A percentile compares a stretch with the other conserved stretches of the same genome.
Evolutionary conservation across 1,284 basidiomycete genomes (phyloP).

Genomic region (Xerocomus amazonicus): DNA sequence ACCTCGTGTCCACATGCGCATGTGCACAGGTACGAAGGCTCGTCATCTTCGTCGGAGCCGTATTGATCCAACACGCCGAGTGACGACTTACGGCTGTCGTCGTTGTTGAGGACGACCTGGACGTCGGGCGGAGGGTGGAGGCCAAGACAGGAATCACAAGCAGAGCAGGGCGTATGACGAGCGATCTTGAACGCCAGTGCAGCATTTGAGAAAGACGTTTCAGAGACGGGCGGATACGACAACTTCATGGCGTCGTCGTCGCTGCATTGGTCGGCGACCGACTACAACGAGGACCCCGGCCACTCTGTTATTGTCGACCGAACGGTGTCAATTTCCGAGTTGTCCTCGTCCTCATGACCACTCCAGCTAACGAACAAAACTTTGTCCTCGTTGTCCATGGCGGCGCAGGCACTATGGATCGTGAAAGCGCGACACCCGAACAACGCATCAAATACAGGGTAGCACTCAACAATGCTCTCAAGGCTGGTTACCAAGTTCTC

Average conservation of each 20-base stretch:
- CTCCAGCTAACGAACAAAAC: background rate
- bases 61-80: conserved; percentile 56
- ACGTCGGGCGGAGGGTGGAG: conserved; percentile 63
- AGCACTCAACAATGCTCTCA: conserved; percentile 52
- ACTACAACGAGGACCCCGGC: conserved; percentile 11
- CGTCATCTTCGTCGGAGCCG: conserved; percentile 61
- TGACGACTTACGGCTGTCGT: conserved; percentile 42
- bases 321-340: too few relatives aligned
- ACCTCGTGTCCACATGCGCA: conserved; percentile 79
- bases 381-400: conserved; percentile 67
- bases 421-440: conserved; percentile 58
- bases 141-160: conserved; percentile 59
- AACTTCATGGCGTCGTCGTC: conserved; percentile 45
- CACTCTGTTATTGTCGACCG: conserved; percentile 1
- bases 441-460: conserved; percentile 56
- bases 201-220: conserved; percentile 45
- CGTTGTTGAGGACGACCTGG: conserved; percentile 54
- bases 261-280: background rate
- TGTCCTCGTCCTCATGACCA: too few relatives aligned
- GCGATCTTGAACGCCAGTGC: conserved; percentile 68
- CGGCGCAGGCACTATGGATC: conserved; percentile 69
- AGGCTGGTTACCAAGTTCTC: conserved; percentile 62
- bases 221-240: conserved; percentile 55
- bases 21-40: conserved; percentile 53
- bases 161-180: conserved; percentile 62